Evolutionary conservation across 805 yeast genomes (phyloP).

Genomic region (Saturnispora dispora): DNA sequence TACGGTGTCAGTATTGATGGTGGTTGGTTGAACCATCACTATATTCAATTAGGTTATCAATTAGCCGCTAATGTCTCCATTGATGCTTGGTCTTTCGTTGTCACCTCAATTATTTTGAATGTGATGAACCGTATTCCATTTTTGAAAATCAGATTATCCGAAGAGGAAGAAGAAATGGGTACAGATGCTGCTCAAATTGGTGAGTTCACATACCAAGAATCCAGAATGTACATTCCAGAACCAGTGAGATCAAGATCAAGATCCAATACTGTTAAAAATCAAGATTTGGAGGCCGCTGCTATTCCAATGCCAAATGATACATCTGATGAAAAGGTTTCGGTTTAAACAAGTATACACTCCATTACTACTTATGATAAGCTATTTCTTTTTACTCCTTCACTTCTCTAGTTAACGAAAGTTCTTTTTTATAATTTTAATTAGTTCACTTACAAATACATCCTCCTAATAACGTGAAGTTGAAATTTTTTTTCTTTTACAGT

Average conservation of each 20-base stretch:
- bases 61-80: constrained; percentile 67
- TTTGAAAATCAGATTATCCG: constrained; percentile 70
- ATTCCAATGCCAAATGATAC: constrained; percentile 21
- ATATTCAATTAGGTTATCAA: constrained; percentile 79
- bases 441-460: not conserved
- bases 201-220: constrained; percentile 69
- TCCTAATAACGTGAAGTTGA: not conserved
- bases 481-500: not conserved
- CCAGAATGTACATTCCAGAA: constrained; percentile 61
- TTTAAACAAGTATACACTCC: not conserved
- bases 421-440: not conserved
- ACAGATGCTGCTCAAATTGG: constrained; percentile 88
- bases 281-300: constrained; percentile 20
- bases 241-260: constrained; percentile 46
- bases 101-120: constrained; percentile 60
- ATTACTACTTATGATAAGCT: not conserved
- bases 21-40: constrained; percentile 85
- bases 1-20: constrained; percentile 59
- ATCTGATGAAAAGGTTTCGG: constrained; percentile 18
- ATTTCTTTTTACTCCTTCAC: not conserved
- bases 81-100: constrained; percentile 64
- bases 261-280: constrained; percentile 9
- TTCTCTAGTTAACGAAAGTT: not conserved
- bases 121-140: constrained; percentile 69
- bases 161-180: constrained; percentile 83